Percentiles rank a stretch among this genome's conserved stretches.
Evolutionary conservation across 2,329 filamentous ascomycete genomes (phyloP).

Genomic region (Aspergillus pseudoterreus): DNA sequence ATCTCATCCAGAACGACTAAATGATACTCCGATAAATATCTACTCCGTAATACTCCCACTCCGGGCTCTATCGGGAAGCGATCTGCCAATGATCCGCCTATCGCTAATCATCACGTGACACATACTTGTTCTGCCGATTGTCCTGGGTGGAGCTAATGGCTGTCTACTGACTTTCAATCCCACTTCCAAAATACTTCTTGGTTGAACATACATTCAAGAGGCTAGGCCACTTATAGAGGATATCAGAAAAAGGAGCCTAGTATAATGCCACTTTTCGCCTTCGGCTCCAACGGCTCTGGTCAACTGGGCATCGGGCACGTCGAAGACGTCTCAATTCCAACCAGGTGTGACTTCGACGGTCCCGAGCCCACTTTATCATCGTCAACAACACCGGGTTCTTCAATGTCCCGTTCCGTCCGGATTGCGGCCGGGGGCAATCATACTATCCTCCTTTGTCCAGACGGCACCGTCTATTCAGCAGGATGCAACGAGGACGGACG

Average conservation of each 20-base stretch:
- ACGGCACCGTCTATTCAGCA: slow-evolving; percentile 60
- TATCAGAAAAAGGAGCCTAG: no score
- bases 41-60: neutral
- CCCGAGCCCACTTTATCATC: slow-evolving; percentile 19
- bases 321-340: slow-evolving; percentile 67
- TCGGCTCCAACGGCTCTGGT: slow-evolving; percentile 74
- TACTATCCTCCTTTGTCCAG: slow-evolving; percentile 65
- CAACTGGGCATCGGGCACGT: slow-evolving; percentile 69
- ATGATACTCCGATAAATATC: no score
- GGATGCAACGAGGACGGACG: slow-evolving; percentile 57
- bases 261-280: slow-evolving; percentile 55
- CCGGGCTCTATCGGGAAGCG: neutral
- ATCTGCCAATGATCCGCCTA: no score
- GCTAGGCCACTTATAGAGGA: neutral
- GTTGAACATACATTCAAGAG: neutral
- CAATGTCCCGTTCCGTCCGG: slow-evolving; percentile 23
- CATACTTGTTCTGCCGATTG: no score
- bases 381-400: slow-evolving; percentile 38
- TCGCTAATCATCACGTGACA: no score
- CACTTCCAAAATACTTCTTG: no score
- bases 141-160: neutral
- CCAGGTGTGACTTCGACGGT: slow-evolving; percentile 56
- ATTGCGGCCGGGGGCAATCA: slow-evolving; percentile 78
- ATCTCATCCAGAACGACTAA: neutral
- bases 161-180: neutral